Evolutionary conservation across 805 yeast genomes (phyloP).

Genomic region (Brettanomyces nanus): DNA sequence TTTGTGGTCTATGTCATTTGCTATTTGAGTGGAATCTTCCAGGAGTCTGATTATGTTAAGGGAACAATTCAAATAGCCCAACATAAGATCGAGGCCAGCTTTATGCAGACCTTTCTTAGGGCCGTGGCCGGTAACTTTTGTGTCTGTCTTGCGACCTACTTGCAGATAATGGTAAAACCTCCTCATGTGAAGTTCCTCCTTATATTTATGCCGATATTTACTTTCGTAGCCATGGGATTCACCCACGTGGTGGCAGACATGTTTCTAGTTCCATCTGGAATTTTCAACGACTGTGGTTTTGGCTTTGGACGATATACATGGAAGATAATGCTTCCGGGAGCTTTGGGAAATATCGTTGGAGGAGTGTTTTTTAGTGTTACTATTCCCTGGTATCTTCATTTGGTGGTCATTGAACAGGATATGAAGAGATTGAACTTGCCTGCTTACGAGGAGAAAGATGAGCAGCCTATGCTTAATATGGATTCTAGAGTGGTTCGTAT

Average conservation of each 20-base stretch:
- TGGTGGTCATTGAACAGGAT: slow-evolving; percentile 67
- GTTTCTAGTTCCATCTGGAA: slow-evolving; percentile 58
- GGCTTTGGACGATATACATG: slow-evolving; percentile 61
- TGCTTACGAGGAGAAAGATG: slow-evolving; percentile 62
- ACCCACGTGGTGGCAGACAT: slow-evolving; percentile 81
- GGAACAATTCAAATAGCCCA: slow-evolving; percentile 44
- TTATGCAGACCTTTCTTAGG: slow-evolving; percentile 58
- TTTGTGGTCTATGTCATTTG: slow-evolving; percentile 62
- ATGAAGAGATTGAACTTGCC: slow-evolving; percentile 56
- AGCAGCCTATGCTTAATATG: slow-evolving; percentile 68
- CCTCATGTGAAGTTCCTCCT: slow-evolving; percentile 63
- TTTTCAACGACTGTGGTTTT: slow-evolving; percentile 57
- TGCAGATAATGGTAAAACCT: slow-evolving; percentile 74
- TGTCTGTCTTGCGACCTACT: slow-evolving; percentile 66
- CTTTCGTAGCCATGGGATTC: slow-evolving; percentile 73
- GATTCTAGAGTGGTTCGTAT: slow-evolving; percentile 69
- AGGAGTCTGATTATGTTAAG: slow-evolving; percentile 29
- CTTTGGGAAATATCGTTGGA: slow-evolving; percentile 74
- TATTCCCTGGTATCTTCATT: slow-evolving; percentile 66
- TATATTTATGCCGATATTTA: slow-evolving; percentile 61
- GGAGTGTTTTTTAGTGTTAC: slow-evolving; percentile 58
- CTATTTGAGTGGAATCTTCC: slow-evolving; percentile 44
- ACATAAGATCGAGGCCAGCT: slow-evolving; percentile 35
- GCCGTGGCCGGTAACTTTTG: slow-evolving; percentile 72
- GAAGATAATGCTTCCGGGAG: slow-evolving; percentile 65